Evolutionary conservation across 345 rosid species (phyloP).

Genomic region (Erucastrum elatum): DNA sequence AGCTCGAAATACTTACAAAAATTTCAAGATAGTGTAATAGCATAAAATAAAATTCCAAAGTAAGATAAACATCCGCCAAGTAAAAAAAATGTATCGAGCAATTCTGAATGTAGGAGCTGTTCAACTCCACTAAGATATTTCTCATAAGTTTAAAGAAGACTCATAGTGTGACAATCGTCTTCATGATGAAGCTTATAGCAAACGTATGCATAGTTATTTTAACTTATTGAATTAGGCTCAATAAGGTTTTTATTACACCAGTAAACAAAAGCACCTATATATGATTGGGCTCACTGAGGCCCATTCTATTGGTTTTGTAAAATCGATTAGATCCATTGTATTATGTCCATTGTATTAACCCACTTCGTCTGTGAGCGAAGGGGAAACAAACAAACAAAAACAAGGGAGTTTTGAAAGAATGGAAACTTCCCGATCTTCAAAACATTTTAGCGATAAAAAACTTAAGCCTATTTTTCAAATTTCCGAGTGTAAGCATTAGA

Average conservation of each 20-base stretch:
- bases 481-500: too few species aligned
- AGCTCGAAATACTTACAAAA: background rate
- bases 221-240: background rate
- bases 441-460: too few species aligned
- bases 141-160: background rate
- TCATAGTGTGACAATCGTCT: background rate
- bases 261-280: background rate
- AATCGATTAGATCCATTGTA: too few species aligned
- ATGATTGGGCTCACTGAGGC: constrained; percentile 5
- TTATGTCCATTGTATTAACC: background rate
- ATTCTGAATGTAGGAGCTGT: background rate
- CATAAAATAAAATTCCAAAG: background rate
- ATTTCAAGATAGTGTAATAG: background rate
- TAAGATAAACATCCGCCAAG: background rate
- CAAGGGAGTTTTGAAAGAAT: background rate
- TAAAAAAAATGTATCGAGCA: background rate
- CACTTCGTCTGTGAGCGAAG: background rate
- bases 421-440: background rate
- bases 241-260: background rate
- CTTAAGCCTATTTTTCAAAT: too few species aligned
- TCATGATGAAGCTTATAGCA: background rate
- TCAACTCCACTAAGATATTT: background rate
- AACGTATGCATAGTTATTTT: too few species aligned
- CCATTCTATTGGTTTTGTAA: background rate
- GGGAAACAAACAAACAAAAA: background rate